These are phyloP conservation scores for Sporodiniella umbellata DNA, from an alignment of 371 early-diverging fungal species.

Conservation along the genomic window DNA sequence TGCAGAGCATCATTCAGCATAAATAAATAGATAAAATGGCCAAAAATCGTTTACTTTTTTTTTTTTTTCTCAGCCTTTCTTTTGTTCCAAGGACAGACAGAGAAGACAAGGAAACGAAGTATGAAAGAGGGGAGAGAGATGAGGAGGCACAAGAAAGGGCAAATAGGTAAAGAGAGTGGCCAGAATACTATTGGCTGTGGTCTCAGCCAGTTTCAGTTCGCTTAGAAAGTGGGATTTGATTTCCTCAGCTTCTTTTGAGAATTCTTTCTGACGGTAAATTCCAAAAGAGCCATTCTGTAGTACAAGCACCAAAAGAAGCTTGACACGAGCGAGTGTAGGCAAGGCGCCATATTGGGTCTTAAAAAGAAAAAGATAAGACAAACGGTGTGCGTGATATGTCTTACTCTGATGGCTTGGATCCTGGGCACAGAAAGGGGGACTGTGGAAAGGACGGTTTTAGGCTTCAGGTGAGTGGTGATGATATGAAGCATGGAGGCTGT, in stretches of 20 bases:
- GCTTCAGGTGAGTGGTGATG: slow-evolving; percentile 1
- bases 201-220: neutral
- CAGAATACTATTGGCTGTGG: neutral
- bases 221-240: neutral
- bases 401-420: no score
- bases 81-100: no score
- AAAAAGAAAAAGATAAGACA: no score
- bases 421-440: neutral
- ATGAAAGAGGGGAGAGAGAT: neutral
- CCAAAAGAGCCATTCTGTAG: slow-evolving; percentile 5
- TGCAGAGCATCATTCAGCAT: neutral
- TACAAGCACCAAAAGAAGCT: neutral
- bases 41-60: no score
- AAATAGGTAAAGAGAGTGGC: neutral
- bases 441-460: slow-evolving; percentile 7
- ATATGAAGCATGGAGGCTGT: neutral
- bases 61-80: no score
- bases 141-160: neutral
- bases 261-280: neutral
- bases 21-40: no score
- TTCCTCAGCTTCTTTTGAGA: neutral
- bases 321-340: no score
- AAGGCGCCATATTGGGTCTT: no score
- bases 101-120: neutral
- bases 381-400: no score